These are phyloP conservation scores for Citrus sp. DNA, from an alignment of 345 rosid genomes.

Conservation along the genomic window DNA sequence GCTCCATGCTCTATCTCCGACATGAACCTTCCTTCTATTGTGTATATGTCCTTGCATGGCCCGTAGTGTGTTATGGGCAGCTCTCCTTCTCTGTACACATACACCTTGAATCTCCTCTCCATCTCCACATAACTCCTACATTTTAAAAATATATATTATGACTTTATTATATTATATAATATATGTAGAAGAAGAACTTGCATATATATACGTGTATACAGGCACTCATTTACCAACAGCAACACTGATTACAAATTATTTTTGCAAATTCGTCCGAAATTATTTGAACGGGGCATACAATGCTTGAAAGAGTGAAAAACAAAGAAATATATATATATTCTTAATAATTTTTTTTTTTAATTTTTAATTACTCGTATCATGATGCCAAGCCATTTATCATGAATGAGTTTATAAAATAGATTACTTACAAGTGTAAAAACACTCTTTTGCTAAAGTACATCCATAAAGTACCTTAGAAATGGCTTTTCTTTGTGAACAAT, in stretches of 20 bases:
- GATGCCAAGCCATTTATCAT: too few relatives aligned
- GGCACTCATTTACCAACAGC: too few relatives aligned
- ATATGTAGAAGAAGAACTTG: too few relatives aligned
- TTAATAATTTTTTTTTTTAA: too few relatives aligned
- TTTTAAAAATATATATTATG: neutral
- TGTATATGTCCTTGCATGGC: constrained; percentile 78
- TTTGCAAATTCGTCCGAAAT: too few relatives aligned
- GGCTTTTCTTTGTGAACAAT: neutral
- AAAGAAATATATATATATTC: too few relatives aligned
- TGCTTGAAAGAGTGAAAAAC: too few relatives aligned
- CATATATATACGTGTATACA: too few relatives aligned
- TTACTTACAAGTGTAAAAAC: neutral
- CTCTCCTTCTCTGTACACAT: constrained; percentile 81
- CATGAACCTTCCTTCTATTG: constrained; percentile 87
- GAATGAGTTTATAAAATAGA: neutral
- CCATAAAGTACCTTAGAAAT: neutral
- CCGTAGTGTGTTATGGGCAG: constrained; percentile 73
- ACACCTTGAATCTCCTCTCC: constrained; percentile 88
- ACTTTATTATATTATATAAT: too few relatives aligned
- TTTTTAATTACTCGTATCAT: too few relatives aligned
- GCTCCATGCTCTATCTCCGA: constrained; percentile 61
- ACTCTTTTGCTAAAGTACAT: neutral
- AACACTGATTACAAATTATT: too few relatives aligned
- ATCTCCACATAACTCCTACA: constrained; percentile 77
- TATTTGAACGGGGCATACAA: too few relatives aligned